These are phyloP conservation scores for Lepidium aucheri DNA, from an alignment of 345 rosid genomes.

Conservation along the genomic window DNA sequence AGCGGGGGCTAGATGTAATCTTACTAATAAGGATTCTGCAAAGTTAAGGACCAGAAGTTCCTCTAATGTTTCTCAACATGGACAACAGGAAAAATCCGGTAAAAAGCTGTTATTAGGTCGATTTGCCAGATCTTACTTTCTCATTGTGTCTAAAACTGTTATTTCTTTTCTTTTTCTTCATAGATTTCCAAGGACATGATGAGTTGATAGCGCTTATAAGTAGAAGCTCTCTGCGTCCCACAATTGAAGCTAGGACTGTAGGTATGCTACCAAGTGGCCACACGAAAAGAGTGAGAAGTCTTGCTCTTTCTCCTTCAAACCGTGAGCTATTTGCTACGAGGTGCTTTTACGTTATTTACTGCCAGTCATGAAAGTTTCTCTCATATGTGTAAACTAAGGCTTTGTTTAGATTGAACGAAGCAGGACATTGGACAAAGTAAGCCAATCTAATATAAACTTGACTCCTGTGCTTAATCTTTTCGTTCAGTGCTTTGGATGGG, in stretches of 20 bases:
- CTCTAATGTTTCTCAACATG: conserved; percentile 4
- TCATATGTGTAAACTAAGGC: neutral
- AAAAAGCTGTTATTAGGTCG: neutral
- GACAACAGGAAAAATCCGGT: conserved; percentile 18
- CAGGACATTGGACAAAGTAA: neutral
- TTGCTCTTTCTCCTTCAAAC: conserved; percentile 27
- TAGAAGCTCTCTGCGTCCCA: conserved; percentile 28
- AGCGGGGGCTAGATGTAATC: conserved; percentile 1
- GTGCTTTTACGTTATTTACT: neutral
- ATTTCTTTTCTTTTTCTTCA: neutral
- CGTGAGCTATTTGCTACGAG: conserved; percentile 28
- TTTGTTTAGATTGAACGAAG: neutral
- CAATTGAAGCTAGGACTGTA: conserved; percentile 14
- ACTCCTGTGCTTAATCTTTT: neutral
- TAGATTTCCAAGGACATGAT: conserved; percentile 26
- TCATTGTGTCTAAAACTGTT: neutral
- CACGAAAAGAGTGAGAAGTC: conserved; percentile 31
- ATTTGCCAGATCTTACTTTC: neutral
- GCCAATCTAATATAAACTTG: neutral
- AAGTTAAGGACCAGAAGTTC: conserved; percentile 16
- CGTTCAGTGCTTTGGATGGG: conserved; percentile 30
- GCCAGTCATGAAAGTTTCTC: neutral
- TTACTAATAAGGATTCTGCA: neutral
- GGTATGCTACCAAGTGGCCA: conserved; percentile 29
- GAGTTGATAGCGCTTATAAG: conserved; percentile 32